Evolutionary conservation across 129 eudicot species (phyloP), one percentile per base, ranked within the genome.

Genomic region (Lactuca sativa): DNA sequence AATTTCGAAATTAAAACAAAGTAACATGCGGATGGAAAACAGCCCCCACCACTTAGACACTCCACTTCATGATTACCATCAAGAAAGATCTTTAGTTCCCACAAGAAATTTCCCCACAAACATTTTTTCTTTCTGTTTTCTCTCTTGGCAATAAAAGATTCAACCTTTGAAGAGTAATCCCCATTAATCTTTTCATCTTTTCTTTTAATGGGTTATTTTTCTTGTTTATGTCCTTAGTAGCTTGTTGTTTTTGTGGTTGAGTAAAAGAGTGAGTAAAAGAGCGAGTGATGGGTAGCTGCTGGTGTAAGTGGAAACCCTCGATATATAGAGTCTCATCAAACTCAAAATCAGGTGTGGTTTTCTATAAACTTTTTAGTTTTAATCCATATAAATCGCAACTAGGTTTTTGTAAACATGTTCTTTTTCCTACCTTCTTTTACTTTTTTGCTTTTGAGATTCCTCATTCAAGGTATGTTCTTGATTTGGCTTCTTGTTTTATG

Each of bases 281-380:
- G 30, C 30, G 76, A 56, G 44, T 59, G 53, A 87, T 87, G 95
- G 95, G 90, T 60, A 84, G 85, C 78, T 87, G 95, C 82, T 84
- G 85, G 80, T 87, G 90, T 80, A 72, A 79, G 71, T 77, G 81
- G 82, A 79, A 87, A 62, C 87, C 95, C 62, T 82, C 86, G 8
- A 82, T 61, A 59, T 79, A 84, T 74, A 87, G 83, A 79, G 85
- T 84, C 21, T 87, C 86, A 61, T 82, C 90, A 59, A 84, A 84
- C 70, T 54, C 85, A 67, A 84, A 84, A 70, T 77, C 90, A 78
- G 95, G 95, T 87, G 21, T 11, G 73, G 67, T 71, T 77, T 77
- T 30, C 30, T 41, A 8, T 41, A 1, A 44, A 32, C 1, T 51
- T 57, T 33, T 30, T 72, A 12, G 7, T 37, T 56, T 7, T 66